Base-by-base conservation (phyloP, 345 rosid species). In the Rubroshorea leprosula region DNA sequence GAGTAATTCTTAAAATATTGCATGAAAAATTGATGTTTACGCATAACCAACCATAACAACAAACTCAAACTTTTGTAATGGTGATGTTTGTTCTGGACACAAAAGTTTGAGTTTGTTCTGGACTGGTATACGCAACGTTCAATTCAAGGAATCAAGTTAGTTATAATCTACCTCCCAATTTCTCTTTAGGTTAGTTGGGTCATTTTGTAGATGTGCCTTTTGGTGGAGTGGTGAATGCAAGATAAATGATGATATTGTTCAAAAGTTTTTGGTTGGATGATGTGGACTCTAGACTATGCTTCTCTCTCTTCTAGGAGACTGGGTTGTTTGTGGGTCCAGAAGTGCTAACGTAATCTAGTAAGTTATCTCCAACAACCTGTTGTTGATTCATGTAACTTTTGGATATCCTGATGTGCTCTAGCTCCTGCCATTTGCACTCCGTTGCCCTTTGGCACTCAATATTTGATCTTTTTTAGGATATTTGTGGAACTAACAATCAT, bases 81-180 rank as follows among this genome's bases (percentile, higher is more conserved):
- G 61, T 65, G 68, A 20, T 15, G 6, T 26, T 46, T 55, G 58
- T 25, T 60, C 38, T 27, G 61, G 12, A 39, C 14, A n/a, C n/a
- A n/a, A n/a, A n/a, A n/a, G n/a, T n/a, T n/a, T n/a, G n/a, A n/a
- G 6, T 26, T 46, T 55, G 58, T 25, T 60, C 38, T 27, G 61
- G 12, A 39, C 14, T 44, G 49, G 23, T 39, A 24, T 21, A 31
- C 63, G 55, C 64, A 60, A 61, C 71, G 20, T 75, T 25, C 26
- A 35, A 12, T 64, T 68, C 58, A 75, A 61, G 73, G 25, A 12
- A 61, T 68, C 58, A 75, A 61, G 73, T 68, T 68, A 54, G 64
- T 66, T 50, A 46, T 23, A 15, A 55, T 41, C 41, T 35, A 13
- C 21, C 18, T 53, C 35, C 29, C 7, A n/a, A n/a, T n/a, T n/a